A percentile compares a stretch with the other conserved stretches of the same genome.
Evolutionary conservation across 2,329 filamentous ascomycete genomes (phyloP).

Genomic region (Arthrobotrys entomopaga): DNA sequence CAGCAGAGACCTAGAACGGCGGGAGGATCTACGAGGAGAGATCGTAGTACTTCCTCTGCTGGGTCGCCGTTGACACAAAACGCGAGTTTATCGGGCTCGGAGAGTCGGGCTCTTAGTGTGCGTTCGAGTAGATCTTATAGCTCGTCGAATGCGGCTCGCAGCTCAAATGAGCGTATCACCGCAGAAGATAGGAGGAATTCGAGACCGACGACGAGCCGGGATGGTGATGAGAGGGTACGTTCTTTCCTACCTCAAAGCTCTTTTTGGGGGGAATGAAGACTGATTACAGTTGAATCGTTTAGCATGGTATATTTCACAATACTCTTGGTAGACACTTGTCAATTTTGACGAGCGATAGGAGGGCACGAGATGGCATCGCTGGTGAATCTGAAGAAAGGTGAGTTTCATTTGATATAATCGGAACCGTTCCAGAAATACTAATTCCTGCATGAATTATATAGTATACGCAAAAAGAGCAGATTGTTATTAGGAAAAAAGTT

Average conservation of each 20-base stretch:
- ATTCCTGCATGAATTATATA: constrained; percentile 2
- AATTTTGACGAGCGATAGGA: constrained; percentile 55
- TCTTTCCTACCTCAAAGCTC: neutral
- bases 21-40: constrained; percentile 17
- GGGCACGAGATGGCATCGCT: constrained; percentile 55
- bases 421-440: no score
- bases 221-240: constrained; percentile 55
- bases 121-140: constrained; percentile 46
- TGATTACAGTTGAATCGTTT: neutral
- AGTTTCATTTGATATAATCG: constrained; percentile 3
- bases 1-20: constrained; percentile 1
- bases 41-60: constrained; percentile 34
- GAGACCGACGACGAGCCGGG: constrained; percentile 18
- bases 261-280: neutral
- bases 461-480: constrained; percentile 60
- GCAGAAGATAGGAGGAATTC: constrained; percentile 38
- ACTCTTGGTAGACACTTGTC: constrained; percentile 58
- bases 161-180: constrained; percentile 32
- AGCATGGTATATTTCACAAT: constrained; percentile 57
- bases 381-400: constrained; percentile 59
- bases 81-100: constrained; percentile 11
- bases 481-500: constrained; percentile 60
- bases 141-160: constrained; percentile 30
- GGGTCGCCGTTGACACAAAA: constrained; percentile 30
- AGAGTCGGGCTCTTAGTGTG: constrained; percentile 39